Percentiles rank a stretch among this genome's conserved stretches.
Evolutionary conservation across 306 rosid species (phyloP).

Genomic region (Corylus heterophylla): DNA sequence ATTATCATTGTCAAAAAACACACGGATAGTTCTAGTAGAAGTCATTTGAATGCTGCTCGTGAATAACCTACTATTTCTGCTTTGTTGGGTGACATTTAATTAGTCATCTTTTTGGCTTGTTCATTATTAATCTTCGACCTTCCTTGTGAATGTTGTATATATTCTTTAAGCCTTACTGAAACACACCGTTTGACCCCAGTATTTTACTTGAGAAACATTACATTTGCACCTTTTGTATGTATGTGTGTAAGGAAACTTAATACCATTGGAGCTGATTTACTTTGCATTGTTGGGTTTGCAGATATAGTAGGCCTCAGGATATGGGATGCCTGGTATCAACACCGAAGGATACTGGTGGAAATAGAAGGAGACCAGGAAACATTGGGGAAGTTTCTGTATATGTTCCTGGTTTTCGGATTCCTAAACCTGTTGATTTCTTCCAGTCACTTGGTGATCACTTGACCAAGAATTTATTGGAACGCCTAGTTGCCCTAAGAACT

Average conservation of each 20-base stretch:
- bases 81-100: slow-evolving; percentile 74
- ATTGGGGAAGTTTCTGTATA: slow-evolving; percentile 93
- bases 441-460: slow-evolving; percentile 67
- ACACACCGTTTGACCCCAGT: slow-evolving; percentile 21
- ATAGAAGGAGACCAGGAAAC: slow-evolving; percentile 84
- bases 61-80: slow-evolving; percentile 71
- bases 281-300: slow-evolving; percentile 34
- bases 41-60: slow-evolving; percentile 60
- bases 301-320: slow-evolving; percentile 43
- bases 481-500: slow-evolving; percentile 82
- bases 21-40: slow-evolving; percentile 46
- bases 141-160: slow-evolving; percentile 38
- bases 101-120: slow-evolving; percentile 41
- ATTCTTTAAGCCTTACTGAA: slow-evolving; percentile 28
- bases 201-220: slow-evolving; percentile 23
- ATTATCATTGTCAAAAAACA: slow-evolving; percentile 24
- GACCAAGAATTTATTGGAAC: slow-evolving; percentile 80
- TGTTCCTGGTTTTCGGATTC: slow-evolving; percentile 94
- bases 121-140: slow-evolving; percentile 40
- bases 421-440: slow-evolving; percentile 88
- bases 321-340: slow-evolving; percentile 91
- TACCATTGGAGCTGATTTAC: slow-evolving; percentile 33
- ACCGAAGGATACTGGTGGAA: slow-evolving; percentile 73
- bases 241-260: slow-evolving; percentile 5
- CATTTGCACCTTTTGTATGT: slow-evolving; percentile 12